Base-by-base conservation (phyloP, 192 early-diverging fungal genomes). In the Powellomyces hirtus region DNA sequence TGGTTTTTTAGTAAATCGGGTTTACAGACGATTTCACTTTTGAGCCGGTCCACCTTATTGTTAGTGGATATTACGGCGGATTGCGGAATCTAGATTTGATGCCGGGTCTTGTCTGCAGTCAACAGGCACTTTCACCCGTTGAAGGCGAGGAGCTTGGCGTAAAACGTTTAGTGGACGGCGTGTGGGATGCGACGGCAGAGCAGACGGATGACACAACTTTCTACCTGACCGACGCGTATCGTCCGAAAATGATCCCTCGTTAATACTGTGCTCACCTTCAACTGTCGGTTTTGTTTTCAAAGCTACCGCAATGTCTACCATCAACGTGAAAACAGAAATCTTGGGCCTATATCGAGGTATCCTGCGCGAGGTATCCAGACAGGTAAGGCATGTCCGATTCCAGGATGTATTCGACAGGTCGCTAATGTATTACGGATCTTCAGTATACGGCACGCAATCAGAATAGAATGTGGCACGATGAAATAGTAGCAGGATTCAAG, bases 311-410 rank as follows among this genome's bases (percentile, higher is more conserved):
- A 36, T 26, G 38, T 34, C 44, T 22, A 18, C 50, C 7, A 24
- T 49, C 29, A 14, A 18, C 27, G 24, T 38, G 14, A 34, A 61
- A 49, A 29, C 62, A 4, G 71, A 73, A 26, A 34, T 66, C 35
- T 50, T 73, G 24, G n/a, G 26, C 44, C 29, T 44, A 0, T 73
- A 46, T 56, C 71, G 71, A 16, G 71, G 71, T 4, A 73, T 73
- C 16, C 64, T 73, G 49, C 71, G 71, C 3, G 71, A 73, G 29
- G 55, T 73, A n/a, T 44, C 63, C 18, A 73, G 52, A 29, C 71
- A 73, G 71, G 71, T 73, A 20, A 8, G 8, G 46, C 2, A n/a
- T 24, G 16, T 5, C 46, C 5, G 16, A 49, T 16, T 49, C 10
- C 18, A 18, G 8, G 8, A 18, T 49, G 46, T 37, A 6, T 27